Evolutionary conservation across 129 eudicot genomes (phyloP), one percentile per base, ranked within the genome.

Genomic region (Tagetes patula): DNA sequence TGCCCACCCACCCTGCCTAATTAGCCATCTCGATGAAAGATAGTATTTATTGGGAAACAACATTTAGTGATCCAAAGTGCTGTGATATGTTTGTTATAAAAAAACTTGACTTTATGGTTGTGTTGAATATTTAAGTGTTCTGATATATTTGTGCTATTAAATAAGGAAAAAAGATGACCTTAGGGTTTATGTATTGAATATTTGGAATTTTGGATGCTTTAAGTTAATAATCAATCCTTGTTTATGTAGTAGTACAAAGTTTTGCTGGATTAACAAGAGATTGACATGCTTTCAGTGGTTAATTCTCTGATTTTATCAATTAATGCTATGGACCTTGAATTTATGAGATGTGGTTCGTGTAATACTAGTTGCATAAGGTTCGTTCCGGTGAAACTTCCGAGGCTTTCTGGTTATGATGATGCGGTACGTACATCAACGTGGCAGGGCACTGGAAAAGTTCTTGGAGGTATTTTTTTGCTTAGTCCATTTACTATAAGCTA

Each of bases 391-490:
- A 92, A 92, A 82, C 91, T 85, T 79, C 79, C 89, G 41, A 79
- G 93, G 77, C 84, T 78, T 37, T 80, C 91, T 42, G 97, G 97
- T 40, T 92, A 83, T 77, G 96, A 92, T 87, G 97, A 96, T 72
- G 97, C 89, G 66, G 93, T 92, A 13, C 89, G 97, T 71, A 60
- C 82, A 39, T 79, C 93, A 64, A 85, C 80, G 72, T 92, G 97
- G 97, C 96, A 81, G 72, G 94, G 89, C 69, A 72, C 75, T 36
- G 90, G 85, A 68, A 92, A 87, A 75, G 96, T 88, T 72, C 97
- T 94, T n/a, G 97, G 97, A 81, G 97, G 97, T 92, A 86, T 52
- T 66, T 10, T 5, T 33, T 40, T 56, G 53, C 3, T 14, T 67
- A 1, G 30, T 55, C 0, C 31, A 9, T 6, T 38, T 1, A 5